Base-by-base conservation (phyloP, 2,329 filamentous ascomycete species). In the Dryadomyces quercus-mongolicae region DNA sequence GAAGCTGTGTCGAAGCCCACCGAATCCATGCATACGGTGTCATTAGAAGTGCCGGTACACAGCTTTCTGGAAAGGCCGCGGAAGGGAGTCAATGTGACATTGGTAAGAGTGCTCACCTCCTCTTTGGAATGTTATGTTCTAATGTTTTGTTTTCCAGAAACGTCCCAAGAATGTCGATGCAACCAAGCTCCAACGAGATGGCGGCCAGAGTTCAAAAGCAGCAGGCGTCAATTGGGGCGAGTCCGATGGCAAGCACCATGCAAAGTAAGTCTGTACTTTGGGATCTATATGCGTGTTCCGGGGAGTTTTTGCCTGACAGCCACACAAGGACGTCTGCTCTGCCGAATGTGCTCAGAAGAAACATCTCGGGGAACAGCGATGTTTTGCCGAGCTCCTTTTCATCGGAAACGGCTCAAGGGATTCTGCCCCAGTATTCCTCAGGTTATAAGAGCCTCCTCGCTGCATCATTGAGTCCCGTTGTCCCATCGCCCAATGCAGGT, bases 381-480 rank as follows among this genome's bases (percentile, higher is more conserved):
- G 62, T 57, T 7, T 53, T 64, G 31, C 62, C 63, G 40, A 69
- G 75, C 45, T 66, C 75, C 13, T 67, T 80, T 48, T 75, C 75
- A 2, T 74, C 76, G 1, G 74, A 71, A 45, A 79, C 74, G 9
- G 77, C 72, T 6, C 74, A 72, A 21, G 77, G 76, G 12, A 71
- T 76, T 44, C 66, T 80, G 40, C 60, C 60, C 1, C 60, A 59
- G 21, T 60, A 60, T n/a, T 54, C 56, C 9, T 48, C 55, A 8
- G 56, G 58, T 1, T 57, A 58, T 20, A 54, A 57, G 2, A 60
- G 56, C 22, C 46, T 59, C 2, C 34, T 57, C 12, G 56, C 58
- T 9, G 51, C 59, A 15, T 60, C 58, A 1, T 15, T 58, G 6
- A 58, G 54, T 12, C 52, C 57, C 2, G n/a, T 49, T 3, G 38